phyloP scores from a whole-genome alignment of 129 eudicot genomes.

The Heracleum sosnowskyi region DNA sequence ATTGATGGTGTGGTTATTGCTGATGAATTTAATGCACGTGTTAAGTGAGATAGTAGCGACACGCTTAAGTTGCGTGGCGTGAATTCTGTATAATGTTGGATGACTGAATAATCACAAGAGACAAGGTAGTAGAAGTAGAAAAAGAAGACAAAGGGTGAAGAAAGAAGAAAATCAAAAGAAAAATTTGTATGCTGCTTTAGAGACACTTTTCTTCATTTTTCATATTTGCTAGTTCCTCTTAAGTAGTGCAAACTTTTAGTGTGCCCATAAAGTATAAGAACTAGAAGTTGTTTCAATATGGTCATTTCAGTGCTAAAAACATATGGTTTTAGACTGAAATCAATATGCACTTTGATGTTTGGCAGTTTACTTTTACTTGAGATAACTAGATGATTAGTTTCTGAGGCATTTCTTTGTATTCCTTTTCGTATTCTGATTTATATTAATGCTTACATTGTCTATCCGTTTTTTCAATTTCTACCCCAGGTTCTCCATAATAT shows the following conservation, averaged over 20 bases:
- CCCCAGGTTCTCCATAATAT: slow-evolving; percentile 75
- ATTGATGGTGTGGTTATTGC: background rate
- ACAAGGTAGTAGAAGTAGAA: background rate
- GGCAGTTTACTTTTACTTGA: background rate
- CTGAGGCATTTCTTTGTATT: background rate
- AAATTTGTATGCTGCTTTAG: background rate
- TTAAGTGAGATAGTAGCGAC: background rate
- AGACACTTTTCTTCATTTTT: background rate
- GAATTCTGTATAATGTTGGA: background rate
- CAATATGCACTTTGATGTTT: background rate
- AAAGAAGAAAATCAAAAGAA: background rate
- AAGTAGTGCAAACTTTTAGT: background rate
- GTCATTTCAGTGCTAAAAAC: background rate
- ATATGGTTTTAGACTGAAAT: background rate
- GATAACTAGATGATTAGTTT: background rate
- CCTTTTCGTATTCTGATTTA: background rate
- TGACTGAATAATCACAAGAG: background rate
- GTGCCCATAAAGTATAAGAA: background rate
- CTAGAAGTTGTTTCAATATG: no score
- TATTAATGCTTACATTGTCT: background rate
- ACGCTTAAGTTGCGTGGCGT: background rate
- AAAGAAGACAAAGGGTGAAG: background rate
- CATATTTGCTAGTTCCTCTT: background rate
- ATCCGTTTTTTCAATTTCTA: background rate
- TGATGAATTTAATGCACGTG: background rate